Evolutionary conservation across 306 rosid species (phyloP), one percentile per base, ranked within the genome.

Genomic region (Astragalus glycyphyllos): DNA sequence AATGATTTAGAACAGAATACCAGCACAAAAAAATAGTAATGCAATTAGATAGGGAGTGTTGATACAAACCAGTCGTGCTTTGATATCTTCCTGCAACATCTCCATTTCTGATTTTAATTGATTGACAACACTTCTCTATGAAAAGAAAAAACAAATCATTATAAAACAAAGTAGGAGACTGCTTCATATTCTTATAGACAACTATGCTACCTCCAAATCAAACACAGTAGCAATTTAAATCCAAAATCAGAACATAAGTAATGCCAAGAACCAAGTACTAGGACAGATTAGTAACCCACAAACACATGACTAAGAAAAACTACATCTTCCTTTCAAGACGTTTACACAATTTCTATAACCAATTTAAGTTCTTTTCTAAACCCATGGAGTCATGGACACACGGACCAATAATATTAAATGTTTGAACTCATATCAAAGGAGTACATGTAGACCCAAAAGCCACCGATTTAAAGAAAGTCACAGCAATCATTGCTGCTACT

Each of bases 81-180:
- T 91, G 86, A 91, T 88, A 70, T 85, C 97, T 78, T 81, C 84
- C 73, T 83, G 90, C 57, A 95, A 79, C 74, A 1, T 73, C 80
- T 89, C 97, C 96, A 95, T 81, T 73, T 91, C 99, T 40, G 82
- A 87, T 82, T 85, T 85, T 78, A 95, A 87, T 72, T 95, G 96
- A 78, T 91, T 87, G 64, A 95, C 93, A 8, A 85, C 71, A 68
- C 84, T 72, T 84, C 97, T 86, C 96, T 95, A 82, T 41, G 58
- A 74, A 75, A 78, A 63, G 44, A 73, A 15, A 80, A 59, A 74
- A 73, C 58, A 65, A 71, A 64, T 48, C 47, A 78, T 32, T 58
- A 71, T 13, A 71, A 13, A 65, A 56, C 53, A 65, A 49, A 69
- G 29, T 8, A 73, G 44, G 54, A 54, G 34, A 50, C 17, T 15